phyloP scores from a whole-genome alignment of 1,139 yeast species.

The Taiozyma sp. region DNA sequence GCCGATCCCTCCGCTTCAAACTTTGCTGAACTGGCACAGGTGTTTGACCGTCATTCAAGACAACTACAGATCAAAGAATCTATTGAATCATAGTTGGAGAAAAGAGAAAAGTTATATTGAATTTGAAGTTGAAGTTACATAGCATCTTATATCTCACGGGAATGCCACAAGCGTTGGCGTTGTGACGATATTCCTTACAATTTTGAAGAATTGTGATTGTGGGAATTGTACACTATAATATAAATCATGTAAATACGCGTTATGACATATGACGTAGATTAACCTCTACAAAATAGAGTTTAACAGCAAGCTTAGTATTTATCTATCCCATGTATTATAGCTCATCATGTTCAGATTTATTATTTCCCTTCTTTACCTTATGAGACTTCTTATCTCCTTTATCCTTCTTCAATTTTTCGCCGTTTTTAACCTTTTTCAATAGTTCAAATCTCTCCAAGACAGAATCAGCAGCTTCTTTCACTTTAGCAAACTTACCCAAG shows the following conservation, averaged over 20 bases:
- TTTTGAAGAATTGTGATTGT: neutral
- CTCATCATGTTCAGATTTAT: constrained; percentile 7
- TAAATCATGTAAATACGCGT: neutral
- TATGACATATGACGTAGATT: neutral
- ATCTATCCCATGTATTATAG: neutral
- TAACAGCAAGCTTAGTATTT: too few species aligned
- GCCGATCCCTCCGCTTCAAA: constrained; percentile 56
- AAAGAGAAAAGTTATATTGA: too few species aligned
- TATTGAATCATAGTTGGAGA: constrained; percentile 36
- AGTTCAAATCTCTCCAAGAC: constrained; percentile 8
- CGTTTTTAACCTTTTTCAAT: constrained; percentile 12
- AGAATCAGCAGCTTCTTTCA: constrained; percentile 1
- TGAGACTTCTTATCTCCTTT: constrained; percentile 1
- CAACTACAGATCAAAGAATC: constrained; percentile 62
- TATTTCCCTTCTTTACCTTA: constrained; percentile 1
- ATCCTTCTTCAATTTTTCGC: constrained; percentile 13
- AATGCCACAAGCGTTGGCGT: neutral
- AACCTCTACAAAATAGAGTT: too few species aligned
- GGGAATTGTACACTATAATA: neutral
- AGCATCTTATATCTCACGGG: neutral
- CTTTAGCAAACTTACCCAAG: constrained; percentile 4
- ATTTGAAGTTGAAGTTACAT: neutral
- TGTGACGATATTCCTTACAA: too few species aligned
- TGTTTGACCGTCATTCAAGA: constrained; percentile 67
- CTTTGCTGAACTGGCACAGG: constrained; percentile 49